Evolutionary conservation across 208 protist genomes (phyloP), one percentile per base, ranked within the genome.

Genomic region (Trypanosoma theileri): DNA sequence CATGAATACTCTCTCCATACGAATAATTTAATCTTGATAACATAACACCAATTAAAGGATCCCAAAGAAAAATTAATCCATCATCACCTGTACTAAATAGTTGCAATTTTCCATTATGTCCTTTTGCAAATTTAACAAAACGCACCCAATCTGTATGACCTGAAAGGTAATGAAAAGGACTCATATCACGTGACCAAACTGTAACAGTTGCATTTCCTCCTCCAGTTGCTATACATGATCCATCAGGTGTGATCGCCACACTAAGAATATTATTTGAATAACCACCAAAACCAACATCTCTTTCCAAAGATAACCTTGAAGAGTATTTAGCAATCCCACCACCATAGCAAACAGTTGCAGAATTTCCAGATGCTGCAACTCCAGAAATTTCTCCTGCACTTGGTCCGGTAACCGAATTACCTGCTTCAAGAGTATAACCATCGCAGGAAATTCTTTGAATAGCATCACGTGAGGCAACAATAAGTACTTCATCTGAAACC

Each of bases 101-200:
- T 46, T 86, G 78, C 54, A 92, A 59, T 26, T 62, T 63, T 2
- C 70, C 53, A 24, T 50, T 41, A 26, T 65, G 60, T 10, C 67
- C 67, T 14, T 62, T 77, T 4, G 84, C 74, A 66, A 96, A 93
- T 64, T 84, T 82, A 1, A 96, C 85, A 73, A 87, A 92, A 17
- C 83, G 81, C 2, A 96, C 82, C 85, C 86, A 94, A 66, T 96
- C 88, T 11, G 81, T 90, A 79, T 96, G 88, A 19, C 85, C 88
- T 0, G 65, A 41, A 24, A 96, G 67, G 52, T 84, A 71, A 59
- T 89, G 87, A 0, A 92, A 28, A 0, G 73, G 71, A 51, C 76
- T 60, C 66, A 92, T 72, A 42, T 82, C 79, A 21, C 67, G 53
- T 40, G 82, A 79, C 89, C 86, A 93, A 11, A 92, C 79, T 0